Base-by-base conservation (phyloP, 2,329 filamentous ascomycete species). In the Diaporthe vaccinii region DNA sequence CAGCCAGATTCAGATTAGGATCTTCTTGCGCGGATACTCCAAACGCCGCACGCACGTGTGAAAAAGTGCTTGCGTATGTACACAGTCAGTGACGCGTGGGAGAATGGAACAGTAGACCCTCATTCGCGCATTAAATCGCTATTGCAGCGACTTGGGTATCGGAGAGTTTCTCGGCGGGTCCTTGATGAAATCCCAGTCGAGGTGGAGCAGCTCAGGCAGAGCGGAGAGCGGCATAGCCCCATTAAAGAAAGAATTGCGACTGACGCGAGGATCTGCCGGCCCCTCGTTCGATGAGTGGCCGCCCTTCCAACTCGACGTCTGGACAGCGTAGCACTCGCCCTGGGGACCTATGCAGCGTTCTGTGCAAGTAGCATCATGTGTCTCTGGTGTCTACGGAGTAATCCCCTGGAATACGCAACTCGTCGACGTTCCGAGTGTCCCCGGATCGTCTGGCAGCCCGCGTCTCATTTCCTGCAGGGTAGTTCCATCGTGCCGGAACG, bases 161-260 rank as follows among this genome's bases (percentile, higher is more conserved):
- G 65, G 65, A 69, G 65, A 69, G 49, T 69, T 69, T 69, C 65
- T 69, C 65, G 65, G 65, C 65, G 65, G 49, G 65, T 69, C n/a
- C 34, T 20, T 1, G n/a, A 41, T 36, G 49, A 39, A 20, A 53
- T 41, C 49, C 65, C 65, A 39, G 49, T 41, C 65, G 49, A 17
- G 34, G 65, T 55, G 65, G 46, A 69, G 49, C 65, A n/a, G 3
- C n/a, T 31, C 14, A 22, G 44, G 46, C 10, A 22, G 12, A 12
- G 12, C 5, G 34, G 34, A 53, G 31, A 36, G 31, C 34, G 65
- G 49, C 65, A 55, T 55, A 8, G 31, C 65, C 49, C 65, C 65
- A 36, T 41, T 55, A 28, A 55, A 69, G 65, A 69, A 55, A 69
- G 65, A 69, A 69, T 55, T 55, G 65, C 65, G 65, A 69, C 58